Conservation (phyloP, 192 early-diverging fungal species). For the Linderina pennispora region DNA sequence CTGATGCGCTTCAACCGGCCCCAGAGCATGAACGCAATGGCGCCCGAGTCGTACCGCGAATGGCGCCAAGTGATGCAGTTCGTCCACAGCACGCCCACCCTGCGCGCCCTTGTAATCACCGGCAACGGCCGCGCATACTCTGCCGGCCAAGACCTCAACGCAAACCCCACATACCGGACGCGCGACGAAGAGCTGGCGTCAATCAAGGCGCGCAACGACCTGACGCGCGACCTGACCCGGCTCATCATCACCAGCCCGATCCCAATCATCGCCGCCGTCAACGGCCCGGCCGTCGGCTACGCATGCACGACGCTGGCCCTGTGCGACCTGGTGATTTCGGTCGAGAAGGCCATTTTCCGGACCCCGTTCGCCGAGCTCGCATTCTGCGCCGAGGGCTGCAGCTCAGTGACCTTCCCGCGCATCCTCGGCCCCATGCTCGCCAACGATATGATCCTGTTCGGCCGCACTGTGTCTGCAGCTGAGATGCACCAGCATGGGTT, state of each 20-base stretch:
- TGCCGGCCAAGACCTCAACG: slow-evolving; percentile 55
- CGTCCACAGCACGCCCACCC: slow-evolving; percentile 37
- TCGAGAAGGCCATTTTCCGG: slow-evolving; percentile 57
- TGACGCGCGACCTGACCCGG: slow-evolving; percentile 26
- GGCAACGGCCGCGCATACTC: slow-evolving; percentile 61
- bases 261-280: slow-evolving; percentile 62
- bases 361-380: slow-evolving; percentile 73
- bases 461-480: slow-evolving; percentile 44
- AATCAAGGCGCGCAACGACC: slow-evolving; percentile 10
- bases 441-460: slow-evolving; percentile 66
- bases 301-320: slow-evolving; percentile 60
- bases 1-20: slow-evolving; percentile 61
- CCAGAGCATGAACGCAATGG: slow-evolving; percentile 53
- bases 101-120: slow-evolving; percentile 57
- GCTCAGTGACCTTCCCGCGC: slow-evolving; percentile 59
- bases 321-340: slow-evolving; percentile 63
- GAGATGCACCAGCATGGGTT: slow-evolving; percentile 58
- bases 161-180: slow-evolving; percentile 6
- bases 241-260: slow-evolving; percentile 61
- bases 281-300: slow-evolving; percentile 67
- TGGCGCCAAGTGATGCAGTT: slow-evolving; percentile 57
- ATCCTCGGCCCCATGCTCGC: slow-evolving; percentile 59
- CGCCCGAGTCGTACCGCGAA: slow-evolving; percentile 51
- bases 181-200: slow-evolving; percentile 5
- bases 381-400: slow-evolving; percentile 71